These are phyloP conservation scores for Russula vinacea DNA, from an alignment of 768 basidiomycete genomes.

Conservation along the genomic window DNA sequence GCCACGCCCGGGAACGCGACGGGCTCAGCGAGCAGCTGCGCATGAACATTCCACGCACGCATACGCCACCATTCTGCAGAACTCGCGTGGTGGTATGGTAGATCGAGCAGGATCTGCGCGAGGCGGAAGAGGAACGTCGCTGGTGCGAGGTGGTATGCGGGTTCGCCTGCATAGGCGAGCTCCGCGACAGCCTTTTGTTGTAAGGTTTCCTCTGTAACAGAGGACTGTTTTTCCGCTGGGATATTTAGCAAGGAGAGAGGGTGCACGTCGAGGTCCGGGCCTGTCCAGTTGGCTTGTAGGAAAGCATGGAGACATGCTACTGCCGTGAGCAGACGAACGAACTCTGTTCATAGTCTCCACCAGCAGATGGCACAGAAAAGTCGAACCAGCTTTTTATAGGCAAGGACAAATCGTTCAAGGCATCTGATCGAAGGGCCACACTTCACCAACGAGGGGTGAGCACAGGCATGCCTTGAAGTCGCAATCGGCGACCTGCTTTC, in stretches of 20 bases:
- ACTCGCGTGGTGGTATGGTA: slow-evolving; percentile 43
- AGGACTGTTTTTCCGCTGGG: slow-evolving; percentile 30
- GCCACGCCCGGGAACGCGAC: slow-evolving; percentile 53
- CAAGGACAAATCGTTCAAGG: slow-evolving; percentile 36
- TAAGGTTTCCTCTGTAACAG: slow-evolving; percentile 47
- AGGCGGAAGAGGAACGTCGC: slow-evolving; percentile 68
- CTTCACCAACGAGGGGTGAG: slow-evolving; percentile 37
- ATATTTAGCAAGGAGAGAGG: slow-evolving; percentile 42
- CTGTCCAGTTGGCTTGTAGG: slow-evolving; percentile 94
- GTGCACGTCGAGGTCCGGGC: slow-evolving; percentile 71
- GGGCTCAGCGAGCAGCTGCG: slow-evolving; percentile 81
- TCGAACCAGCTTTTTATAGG: slow-evolving; percentile 41
- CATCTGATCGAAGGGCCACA: slow-evolving; percentile 37
- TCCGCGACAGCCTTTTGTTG: slow-evolving; percentile 67
- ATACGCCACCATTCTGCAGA: slow-evolving; percentile 78
- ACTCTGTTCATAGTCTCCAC: slow-evolving; percentile 47
- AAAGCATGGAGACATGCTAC: slow-evolving; percentile 86
- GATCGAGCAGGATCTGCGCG: slow-evolving; percentile 64
- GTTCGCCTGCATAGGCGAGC: slow-evolving; percentile 85
- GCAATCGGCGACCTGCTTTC: slow-evolving; percentile 57
- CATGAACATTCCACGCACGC: slow-evolving; percentile 67
- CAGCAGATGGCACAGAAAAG: slow-evolving; percentile 35
- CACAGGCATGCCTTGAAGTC: slow-evolving; percentile 51
- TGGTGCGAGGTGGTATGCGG: slow-evolving; percentile 87
- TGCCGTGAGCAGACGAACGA: slow-evolving; percentile 59